Base-by-base conservation (phyloP, 192 early-diverging fungal species). In the Spizellomyces punctatus region DNA sequence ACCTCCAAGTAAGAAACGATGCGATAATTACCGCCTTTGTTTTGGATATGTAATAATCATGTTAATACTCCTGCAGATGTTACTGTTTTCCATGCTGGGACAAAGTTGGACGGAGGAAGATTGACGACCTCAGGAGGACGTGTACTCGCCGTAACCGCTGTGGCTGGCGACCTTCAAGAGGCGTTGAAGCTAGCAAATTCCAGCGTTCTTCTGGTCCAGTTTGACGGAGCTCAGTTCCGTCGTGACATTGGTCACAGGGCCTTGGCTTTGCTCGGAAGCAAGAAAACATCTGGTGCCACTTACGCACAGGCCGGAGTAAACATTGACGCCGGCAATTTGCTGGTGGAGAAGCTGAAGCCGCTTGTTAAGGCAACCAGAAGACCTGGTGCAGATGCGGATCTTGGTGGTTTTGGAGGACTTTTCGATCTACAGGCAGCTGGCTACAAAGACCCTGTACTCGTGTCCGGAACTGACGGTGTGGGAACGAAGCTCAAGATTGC, bases 401-500 rank as follows among this genome's bases (percentile, higher is more conserved):
- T 99, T 74, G 98, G 98, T 63, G 98, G 98, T 7, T 99, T 99
- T 67, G 98, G 98, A 78, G 98, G 96, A 36, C 77, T 96, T 16
- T 99, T 99, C 81, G 98, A 99, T 76, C 81, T 99, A 47, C 92
- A 93, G 76, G 94, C 94, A 10, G 89, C 93, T 10, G 96, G 96
- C 10, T 99, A 91, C 87, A 64, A 75, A 67, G 96, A 99, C 63
- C 94, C 96, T 36, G 91, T 99, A 60, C 80, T 99, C 52, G 92
- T 99, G 9, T 92, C 94, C n/a, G 94, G 96, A 45, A 99, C 98
- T 36, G 98, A 99, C 67, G 98, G 98, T 56, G 95, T 99, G 22
- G 98, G 98, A 44, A 99, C 98, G 73, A 99, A 99, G 86, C 89
- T 99, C 47, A 96, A 92, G 84, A 88, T 99, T 75, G 96, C 98